These are phyloP conservation scores for Lipomyces sp. DNA, from an alignment of 805 yeast genomes.

Conservation along the genomic window DNA sequence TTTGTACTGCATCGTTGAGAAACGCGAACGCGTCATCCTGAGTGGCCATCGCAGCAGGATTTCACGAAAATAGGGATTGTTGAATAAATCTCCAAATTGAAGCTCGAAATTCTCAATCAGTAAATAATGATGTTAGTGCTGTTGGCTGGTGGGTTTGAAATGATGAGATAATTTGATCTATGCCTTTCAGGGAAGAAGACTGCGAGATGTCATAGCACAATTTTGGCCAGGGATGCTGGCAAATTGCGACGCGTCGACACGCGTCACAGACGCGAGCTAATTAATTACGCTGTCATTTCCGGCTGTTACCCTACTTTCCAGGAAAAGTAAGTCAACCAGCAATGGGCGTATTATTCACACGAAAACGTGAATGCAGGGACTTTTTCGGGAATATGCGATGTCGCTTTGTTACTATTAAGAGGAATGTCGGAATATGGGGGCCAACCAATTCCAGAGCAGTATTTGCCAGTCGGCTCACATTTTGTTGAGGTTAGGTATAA, in stretches of 20 bases:
- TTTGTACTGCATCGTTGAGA: constrained; percentile 22
- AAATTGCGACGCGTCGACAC: not conserved
- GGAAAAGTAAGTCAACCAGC: no score
- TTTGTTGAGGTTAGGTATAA: no score
- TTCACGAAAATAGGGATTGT: not conserved
- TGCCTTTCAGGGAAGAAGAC: not conserved
- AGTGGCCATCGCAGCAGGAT: not conserved
- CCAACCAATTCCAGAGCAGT: no score
- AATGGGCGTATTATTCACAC: no score
- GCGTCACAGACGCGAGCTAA: not conserved
- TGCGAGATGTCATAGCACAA: not conserved
- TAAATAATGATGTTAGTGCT: not conserved
- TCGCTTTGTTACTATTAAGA: no score
- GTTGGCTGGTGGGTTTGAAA: not conserved
- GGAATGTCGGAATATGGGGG: no score
- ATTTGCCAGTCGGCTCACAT: no score
- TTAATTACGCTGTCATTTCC: not conserved
- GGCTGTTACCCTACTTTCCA: not conserved
- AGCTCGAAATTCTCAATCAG: not conserved
- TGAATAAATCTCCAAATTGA: not conserved
- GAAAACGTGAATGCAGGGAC: no score
- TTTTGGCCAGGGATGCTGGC: not conserved
- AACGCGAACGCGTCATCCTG: not conserved
- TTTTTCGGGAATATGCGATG: no score
- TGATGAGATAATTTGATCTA: not conserved